phyloP scores from a whole-genome alignment of 2,329 filamentous ascomycete species.

The Coleophoma crateriformis region DNA sequence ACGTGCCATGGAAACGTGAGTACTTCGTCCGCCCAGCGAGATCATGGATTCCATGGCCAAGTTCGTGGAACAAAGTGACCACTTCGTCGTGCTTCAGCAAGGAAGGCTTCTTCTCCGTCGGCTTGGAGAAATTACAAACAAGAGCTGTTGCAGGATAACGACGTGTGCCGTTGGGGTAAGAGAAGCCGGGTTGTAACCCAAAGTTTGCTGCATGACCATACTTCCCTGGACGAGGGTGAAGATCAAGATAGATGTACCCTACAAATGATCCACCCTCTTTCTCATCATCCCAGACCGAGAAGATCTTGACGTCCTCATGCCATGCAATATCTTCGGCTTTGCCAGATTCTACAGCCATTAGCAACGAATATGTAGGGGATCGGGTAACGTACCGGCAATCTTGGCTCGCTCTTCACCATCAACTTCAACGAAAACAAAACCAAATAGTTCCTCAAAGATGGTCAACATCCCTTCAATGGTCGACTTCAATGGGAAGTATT shows the following conservation, averaged over 20 bases:
- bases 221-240: constrained; percentile 75
- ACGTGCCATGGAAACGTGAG: constrained; percentile 63
- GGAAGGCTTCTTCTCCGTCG: constrained; percentile 68
- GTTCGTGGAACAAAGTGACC: constrained; percentile 75
- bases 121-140: constrained; percentile 83
- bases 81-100: constrained; percentile 80
- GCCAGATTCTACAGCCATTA: constrained; percentile 15
- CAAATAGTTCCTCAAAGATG: constrained; percentile 80
- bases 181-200: constrained; percentile 69
- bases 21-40: constrained; percentile 57
- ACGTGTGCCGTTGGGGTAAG: constrained; percentile 60
- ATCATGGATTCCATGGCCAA: constrained; percentile 68
- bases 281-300: constrained; percentile 77
- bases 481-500: constrained; percentile 75
- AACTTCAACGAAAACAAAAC: constrained; percentile 71
- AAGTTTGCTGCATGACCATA: constrained; percentile 85
- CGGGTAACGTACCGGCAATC: constrained; percentile 16
- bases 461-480: constrained; percentile 74
- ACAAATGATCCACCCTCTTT: constrained; percentile 67
- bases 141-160: constrained; percentile 74
- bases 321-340: constrained; percentile 51
- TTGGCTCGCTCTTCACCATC: constrained; percentile 54
- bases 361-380: neutral
- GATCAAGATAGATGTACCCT: constrained; percentile 77
- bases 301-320: constrained; percentile 80